phyloP scores from a whole-genome alignment of 768 basidiomycete species.

The Agaricus subrufescens region DNA sequence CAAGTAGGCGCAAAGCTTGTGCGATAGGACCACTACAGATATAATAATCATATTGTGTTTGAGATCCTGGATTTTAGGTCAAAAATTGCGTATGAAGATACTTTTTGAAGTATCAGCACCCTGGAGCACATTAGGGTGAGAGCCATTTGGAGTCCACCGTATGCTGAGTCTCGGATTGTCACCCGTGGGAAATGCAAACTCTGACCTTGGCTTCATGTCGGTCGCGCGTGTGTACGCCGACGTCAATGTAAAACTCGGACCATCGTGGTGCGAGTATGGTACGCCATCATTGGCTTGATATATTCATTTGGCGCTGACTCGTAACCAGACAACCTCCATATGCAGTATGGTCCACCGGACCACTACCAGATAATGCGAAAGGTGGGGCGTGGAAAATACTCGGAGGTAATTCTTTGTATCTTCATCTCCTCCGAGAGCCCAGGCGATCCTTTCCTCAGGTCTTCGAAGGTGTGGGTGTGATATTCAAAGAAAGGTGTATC shows the following conservation, averaged over 20 bases:
- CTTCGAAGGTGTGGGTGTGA: slow-evolving; percentile 90
- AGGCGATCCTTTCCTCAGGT: slow-evolving; percentile 43
- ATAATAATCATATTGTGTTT: too few species aligned
- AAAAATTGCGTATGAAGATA: too few species aligned
- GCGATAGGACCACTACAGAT: too few species aligned
- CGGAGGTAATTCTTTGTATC: slow-evolving; percentile 55
- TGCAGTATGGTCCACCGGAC: slow-evolving; percentile 97
- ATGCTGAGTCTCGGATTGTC: background rate
- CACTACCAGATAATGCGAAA: slow-evolving; percentile 98
- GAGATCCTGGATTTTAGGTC: too few species aligned
- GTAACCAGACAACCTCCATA: slow-evolving; percentile 81
- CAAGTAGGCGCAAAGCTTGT: too few species aligned
- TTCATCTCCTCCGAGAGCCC: slow-evolving; percentile 8
- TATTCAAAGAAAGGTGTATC: slow-evolving; percentile 91
- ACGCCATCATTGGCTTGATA: slow-evolving; percentile 18
- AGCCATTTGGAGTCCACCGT: too few species aligned
- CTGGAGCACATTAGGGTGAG: too few species aligned
- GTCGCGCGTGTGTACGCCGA: slow-evolving; percentile 85
- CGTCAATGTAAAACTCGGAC: slow-evolving; percentile 82
- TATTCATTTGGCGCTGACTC: slow-evolving; percentile 17
- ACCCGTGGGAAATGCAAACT: slow-evolving; percentile 22
- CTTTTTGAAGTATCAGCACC: too few species aligned
- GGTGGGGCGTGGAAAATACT: slow-evolving; percentile 93
- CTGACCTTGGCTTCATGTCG: slow-evolving; percentile 33
- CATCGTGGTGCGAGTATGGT: slow-evolving; percentile 98